Evolutionary conservation across 768 basidiomycete genomes (phyloP), one percentile per base, ranked within the genome.

Genomic region (Russula foetens): DNA sequence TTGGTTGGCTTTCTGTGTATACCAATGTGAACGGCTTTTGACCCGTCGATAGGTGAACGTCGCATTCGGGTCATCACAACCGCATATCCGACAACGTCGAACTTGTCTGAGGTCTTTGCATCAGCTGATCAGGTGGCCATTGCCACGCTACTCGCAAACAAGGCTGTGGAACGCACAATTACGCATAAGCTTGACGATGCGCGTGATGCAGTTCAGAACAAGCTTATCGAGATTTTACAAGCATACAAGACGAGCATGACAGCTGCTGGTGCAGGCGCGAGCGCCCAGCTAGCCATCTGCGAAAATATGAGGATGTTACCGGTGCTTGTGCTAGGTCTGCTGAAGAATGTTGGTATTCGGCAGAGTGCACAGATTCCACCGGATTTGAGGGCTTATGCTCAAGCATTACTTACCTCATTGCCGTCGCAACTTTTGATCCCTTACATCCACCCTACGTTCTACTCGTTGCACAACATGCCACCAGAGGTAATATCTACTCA

Each of bases 191-290:
- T 97, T 19, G 94, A 97, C 72, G 93, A 97, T 67, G 88, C 88
- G 45, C 81, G 94, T 46, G 92, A 93, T 66, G 83, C 84, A n/a
- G 74, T 92, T 48, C 81, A 84, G 71, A 86, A 92, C 76, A 89
- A 85, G 71, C 76, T 96, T 52, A 84, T 90, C 43, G 92, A 95
- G 53, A 84, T 96, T 53, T 75, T 97, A 35, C 79, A 84, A 19
- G 85, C 90, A 12, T 97, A 94, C 79, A 98, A 98, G 81, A 84
- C 85, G 45, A 96, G 91, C 63, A 98, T 98, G 89, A 98, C 96
- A 12, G 85, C 92, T 24, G 87, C 89, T 4, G 94, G 93, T 17
- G 85, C 90, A 1, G 95, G 95, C 24, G 95, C 97, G 0, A 95
- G 91, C 65, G 94, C 94, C 8, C 93, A 96, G 70, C 76, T 99